phyloP scores from a whole-genome alignment of 768 basidiomycete genomes.

The Ramaria sp. region DNA sequence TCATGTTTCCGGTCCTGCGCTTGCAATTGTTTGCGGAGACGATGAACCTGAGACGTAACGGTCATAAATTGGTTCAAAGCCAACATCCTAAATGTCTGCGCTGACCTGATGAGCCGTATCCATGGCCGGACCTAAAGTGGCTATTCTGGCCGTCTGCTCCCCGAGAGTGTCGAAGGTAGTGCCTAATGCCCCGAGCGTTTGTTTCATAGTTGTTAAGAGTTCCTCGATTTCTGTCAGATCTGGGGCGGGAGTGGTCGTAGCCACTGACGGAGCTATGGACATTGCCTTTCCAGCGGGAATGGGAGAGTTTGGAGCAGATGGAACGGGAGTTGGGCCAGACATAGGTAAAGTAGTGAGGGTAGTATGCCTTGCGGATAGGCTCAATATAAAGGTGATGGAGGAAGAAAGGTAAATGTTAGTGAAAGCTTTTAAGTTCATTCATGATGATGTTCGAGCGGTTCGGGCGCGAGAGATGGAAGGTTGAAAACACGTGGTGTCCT shows the following conservation, averaged over 20 bases:
- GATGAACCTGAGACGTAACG: constrained; percentile 27
- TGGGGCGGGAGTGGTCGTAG: constrained; percentile 15
- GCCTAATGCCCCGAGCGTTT: constrained; percentile 29
- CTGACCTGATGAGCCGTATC: constrained; percentile 34
- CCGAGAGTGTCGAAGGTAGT: constrained; percentile 35
- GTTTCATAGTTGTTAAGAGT: constrained; percentile 36
- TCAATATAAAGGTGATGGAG: constrained; percentile 20
- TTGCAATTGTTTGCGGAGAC: constrained; percentile 27
- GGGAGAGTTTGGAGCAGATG: background rate
- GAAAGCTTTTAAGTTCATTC: background rate
- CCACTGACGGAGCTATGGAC: constrained; percentile 3
- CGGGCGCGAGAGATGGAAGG: constrained; percentile 4
- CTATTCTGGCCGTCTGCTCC: constrained; percentile 34
- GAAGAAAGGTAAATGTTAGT: constrained; percentile 29
- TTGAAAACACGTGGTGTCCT: constrained; percentile 4
- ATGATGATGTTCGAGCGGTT: constrained; percentile 5
- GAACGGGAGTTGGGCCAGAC: background rate
- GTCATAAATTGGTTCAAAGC: constrained; percentile 5
- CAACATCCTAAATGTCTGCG: background rate
- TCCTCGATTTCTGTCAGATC: constrained; percentile 34
- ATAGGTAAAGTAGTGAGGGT: background rate
- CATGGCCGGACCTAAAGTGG: constrained; percentile 33
- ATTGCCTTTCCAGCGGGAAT: background rate
- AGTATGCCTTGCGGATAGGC: background rate
- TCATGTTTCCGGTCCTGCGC: constrained; percentile 30